Percentiles rank a stretch among this genome's conserved stretches.
Conservation (phyloP, 2,329 filamentous ascomycete genomes). For the Arthrocladium fulminans region DNA sequence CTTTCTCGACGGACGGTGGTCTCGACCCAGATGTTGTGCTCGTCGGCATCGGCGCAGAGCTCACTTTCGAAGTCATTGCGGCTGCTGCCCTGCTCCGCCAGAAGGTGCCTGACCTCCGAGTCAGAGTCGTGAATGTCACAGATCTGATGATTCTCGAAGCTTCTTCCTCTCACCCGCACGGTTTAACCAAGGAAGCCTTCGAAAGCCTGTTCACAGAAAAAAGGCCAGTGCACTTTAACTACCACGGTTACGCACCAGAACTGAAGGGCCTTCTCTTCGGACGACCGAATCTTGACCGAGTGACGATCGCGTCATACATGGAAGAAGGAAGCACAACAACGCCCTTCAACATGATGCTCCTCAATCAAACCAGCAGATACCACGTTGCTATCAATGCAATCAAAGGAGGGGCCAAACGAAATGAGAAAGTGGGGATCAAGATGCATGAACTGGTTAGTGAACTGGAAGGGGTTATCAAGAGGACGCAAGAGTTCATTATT, state of each 20-base stretch:
- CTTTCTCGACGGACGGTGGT: constrained; percentile 50
- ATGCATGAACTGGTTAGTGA: constrained; percentile 42
- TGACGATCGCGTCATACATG: constrained; percentile 51
- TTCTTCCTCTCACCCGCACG: constrained; percentile 51
- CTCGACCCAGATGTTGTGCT: constrained; percentile 54
- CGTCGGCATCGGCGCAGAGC: constrained; percentile 56
- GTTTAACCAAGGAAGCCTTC: constrained; percentile 46
- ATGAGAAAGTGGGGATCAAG: constrained; percentile 39
- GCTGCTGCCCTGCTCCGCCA: constrained; percentile 49
- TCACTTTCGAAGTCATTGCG: constrained; percentile 57
- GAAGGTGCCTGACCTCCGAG: constrained; percentile 44
- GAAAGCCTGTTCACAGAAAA: constrained; percentile 50
- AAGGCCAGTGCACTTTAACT: constrained; percentile 54
- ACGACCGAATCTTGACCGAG: constrained; percentile 42
- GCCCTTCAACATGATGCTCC: constrained; percentile 61
- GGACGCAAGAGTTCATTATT: constrained; percentile 45
- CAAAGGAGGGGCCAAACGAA: constrained; percentile 38
- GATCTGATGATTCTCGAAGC: constrained; percentile 55
- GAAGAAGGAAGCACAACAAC: constrained; percentile 61
- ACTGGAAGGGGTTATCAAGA: constrained; percentile 41
- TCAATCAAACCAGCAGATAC: constrained; percentile 52
- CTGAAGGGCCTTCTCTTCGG: constrained; percentile 55
- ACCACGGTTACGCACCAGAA: constrained; percentile 56
- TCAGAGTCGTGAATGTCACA: constrained; percentile 57
- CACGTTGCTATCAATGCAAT: constrained; percentile 51